Evolutionary conservation across 1,284 basidiomycete genomes (phyloP).

Genomic region (Cryptococcus deneoformans): DNA sequence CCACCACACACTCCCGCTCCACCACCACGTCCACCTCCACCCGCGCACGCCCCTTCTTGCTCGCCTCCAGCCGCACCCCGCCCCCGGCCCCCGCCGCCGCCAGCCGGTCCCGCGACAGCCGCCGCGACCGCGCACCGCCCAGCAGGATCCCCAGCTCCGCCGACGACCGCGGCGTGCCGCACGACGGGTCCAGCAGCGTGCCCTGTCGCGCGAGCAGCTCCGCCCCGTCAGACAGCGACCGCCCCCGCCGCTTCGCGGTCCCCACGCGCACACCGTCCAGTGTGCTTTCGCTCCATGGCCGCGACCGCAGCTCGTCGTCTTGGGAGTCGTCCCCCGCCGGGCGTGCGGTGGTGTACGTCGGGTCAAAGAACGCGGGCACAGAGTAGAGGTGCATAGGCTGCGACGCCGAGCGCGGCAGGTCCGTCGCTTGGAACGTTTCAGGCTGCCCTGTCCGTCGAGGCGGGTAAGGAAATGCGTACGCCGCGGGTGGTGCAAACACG

Average conservation of each 20-base stretch:
- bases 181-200: conserved; percentile 45
- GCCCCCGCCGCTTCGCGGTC: conserved; percentile 12
- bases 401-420: conserved; percentile 15
- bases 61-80: conserved; percentile 50
- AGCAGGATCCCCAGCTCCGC: conserved; percentile 46
- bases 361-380: conserved; percentile 12
- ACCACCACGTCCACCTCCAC: conserved; percentile 81
- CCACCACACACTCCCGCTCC: conserved; percentile 72
- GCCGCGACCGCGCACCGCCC: conserved; percentile 32
- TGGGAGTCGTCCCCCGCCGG: conserved; percentile 1
- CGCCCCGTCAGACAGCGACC: conserved; percentile 44
- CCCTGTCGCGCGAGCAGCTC: conserved; percentile 44
- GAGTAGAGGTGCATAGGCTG: conserved; percentile 19
- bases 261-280: background rate
- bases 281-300: conserved; percentile 33
- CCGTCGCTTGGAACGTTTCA: background rate
- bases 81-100: conserved; percentile 55
- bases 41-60: conserved; percentile 68
- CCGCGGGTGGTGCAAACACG: background rate
- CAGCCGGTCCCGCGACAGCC: conserved; percentile 34
- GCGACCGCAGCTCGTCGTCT: conserved; percentile 15
- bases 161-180: conserved; percentile 36
- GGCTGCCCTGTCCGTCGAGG: background rate
- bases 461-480: background rate
- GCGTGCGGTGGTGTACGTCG: background rate